Base-by-base conservation (phyloP, 257 asterid species). In the Solanum sparsipilum region DNA sequence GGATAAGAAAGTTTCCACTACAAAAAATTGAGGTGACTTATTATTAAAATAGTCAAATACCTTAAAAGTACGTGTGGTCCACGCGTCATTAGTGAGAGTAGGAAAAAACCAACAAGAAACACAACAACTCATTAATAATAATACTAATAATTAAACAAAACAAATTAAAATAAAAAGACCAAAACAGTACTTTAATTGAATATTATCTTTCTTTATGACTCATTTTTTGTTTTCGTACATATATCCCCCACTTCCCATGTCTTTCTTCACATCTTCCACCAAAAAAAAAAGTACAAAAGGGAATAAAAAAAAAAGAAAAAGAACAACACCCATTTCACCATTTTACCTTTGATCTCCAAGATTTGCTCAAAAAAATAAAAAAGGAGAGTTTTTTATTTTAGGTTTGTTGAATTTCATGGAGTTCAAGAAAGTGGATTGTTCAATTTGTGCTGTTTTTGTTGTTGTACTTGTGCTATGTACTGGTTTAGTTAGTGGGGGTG, bases 401-500 rank as follows among this genome's bases (percentile, higher is more conserved):
- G 85, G 67, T 18, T 83, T 63, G 20, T 63, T 48, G 23, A 36
- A 71, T 29, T 16, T 35, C 12, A 39, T 95, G 95, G 93, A 91
- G 93, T 74, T 91, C 86, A 92, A 89, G 90, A 91, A 78, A 88
- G 87, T 91, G 86, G 91, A 89, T 90, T 86, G 90, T 92, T 85
- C 29, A 85, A 90, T 87, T 88, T 87, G 87, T 89, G 90, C 90
- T 39, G 91, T 90, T 88, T 68, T 90, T 85, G 93, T 90, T 85
- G 93, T 90, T 38, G 41, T 88, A 38, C 85, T 93, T 86, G 79
- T 93, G 75, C 44, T 87, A 52, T 89, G 88, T 91, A 76, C 91
- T 88, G 90, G 90, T 79, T 83, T 39, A 65, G 98, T 93, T 21
- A 91, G 89, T 90, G 98, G 94, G 18, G 98, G 98, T 68, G 99